Base-by-base conservation (phyloP, 495 filamentous ascomycete genomes). In the Penicilliopsis zonata region DNA sequence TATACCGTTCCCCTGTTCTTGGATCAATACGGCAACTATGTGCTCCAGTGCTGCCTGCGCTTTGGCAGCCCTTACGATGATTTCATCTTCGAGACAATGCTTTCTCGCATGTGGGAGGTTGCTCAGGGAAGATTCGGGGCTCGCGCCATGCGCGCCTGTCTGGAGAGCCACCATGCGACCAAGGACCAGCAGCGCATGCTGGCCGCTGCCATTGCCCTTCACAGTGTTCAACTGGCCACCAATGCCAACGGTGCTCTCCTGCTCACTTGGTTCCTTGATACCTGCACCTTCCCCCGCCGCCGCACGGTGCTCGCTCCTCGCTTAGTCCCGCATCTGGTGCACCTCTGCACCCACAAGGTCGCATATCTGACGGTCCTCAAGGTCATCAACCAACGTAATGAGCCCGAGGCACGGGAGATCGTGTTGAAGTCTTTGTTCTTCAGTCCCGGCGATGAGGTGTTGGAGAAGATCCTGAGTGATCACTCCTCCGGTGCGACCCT, bases 21-120 rank as follows among this genome's bases (percentile, higher is more conserved):
- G 9, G 90, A 98, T 47, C 90, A 98, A 49, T 98, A 92, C 44
- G 90, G 90, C 39, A 98, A 98, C 60, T 98, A 98, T 45, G 90
- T 98, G 22, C 65, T 98, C 37, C 90, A 98, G 57, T 86, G 88
- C 44, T 95, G 87, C 50, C 67, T 98, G 19, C 82, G 88, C 35
- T 98, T 95, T 49, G 82, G 80, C 15, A 53, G 72, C 17, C 86
- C 88, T 3, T 86, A 72, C 61, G 96, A 94, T 46, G 77, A 92
- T 49, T 98, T 94, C 51, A 92, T 98, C 46, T 98, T 96, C 42
- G 92, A 96, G 59, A 81, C 80, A 8, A 96, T 98, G 90, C 65
- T 96, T 31, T 83, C 76, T 58, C 78, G 78, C 36, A 85, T 96
- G 74, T 94, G 86, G 90, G 85, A 94, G 42, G 67, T 96, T 43